Evolutionary conservation across 2,329 filamentous ascomycete species (phyloP).

Genomic region (Didymella segeticola): DNA sequence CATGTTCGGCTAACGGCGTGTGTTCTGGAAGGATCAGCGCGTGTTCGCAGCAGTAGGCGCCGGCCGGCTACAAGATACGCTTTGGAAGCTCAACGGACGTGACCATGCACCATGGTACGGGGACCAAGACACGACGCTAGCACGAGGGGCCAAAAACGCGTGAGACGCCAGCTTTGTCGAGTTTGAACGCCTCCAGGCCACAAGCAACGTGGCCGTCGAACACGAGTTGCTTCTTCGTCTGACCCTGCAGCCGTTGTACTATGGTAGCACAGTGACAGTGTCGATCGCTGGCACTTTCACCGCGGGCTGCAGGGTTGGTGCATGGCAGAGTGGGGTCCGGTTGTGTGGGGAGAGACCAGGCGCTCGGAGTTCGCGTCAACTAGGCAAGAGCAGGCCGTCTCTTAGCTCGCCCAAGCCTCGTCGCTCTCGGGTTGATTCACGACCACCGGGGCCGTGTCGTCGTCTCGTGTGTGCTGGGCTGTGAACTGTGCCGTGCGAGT

Average conservation of each 20-base stretch:
- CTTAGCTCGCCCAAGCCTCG: constrained; percentile 12
- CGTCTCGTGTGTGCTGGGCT: constrained; percentile 10
- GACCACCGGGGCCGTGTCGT: constrained; percentile 15
- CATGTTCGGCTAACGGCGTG: not conserved
- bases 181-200: not conserved
- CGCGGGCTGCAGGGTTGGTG: constrained; percentile 14
- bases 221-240: not conserved
- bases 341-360: constrained; percentile 16
- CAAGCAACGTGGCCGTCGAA: constrained; percentile 2
- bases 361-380: constrained; percentile 12
- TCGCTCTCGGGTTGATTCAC: constrained; percentile 17
- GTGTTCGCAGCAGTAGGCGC: constrained; percentile 19
- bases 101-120: constrained; percentile 1
- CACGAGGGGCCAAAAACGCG: constrained; percentile 1
- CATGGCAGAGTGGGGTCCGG: constrained; percentile 9
- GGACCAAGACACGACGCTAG: constrained; percentile 3
- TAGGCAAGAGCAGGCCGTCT: constrained; percentile 12
- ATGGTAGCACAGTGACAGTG: constrained; percentile 9
- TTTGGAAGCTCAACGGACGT: constrained; percentile 10
- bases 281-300: constrained; percentile 6
- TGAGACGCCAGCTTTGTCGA: not conserved
- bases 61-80: constrained; percentile 9
- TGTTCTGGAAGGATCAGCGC: constrained; percentile 19
- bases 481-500: constrained; percentile 12
- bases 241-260: constrained; percentile 3